Percentiles rank a stretch among this genome's conserved stretches.
Conservation (phyloP, 2,329 filamentous ascomycete genomes). For the Botrytis deweyae region DNA sequence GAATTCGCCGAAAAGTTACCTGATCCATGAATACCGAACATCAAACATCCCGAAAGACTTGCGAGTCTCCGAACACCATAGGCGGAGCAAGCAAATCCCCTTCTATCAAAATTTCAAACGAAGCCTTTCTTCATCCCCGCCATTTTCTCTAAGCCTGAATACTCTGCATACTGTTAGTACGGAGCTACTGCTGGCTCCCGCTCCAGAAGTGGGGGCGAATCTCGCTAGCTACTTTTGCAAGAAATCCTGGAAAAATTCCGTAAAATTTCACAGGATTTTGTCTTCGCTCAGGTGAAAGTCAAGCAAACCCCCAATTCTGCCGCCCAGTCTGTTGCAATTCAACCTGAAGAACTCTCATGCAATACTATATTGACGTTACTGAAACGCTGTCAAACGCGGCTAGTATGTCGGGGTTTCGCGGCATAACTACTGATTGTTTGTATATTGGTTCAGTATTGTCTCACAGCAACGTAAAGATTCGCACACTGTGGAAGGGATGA, state of each 20-base stretch:
- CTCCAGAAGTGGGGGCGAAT: not conserved
- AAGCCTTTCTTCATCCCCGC: not conserved
- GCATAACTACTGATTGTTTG: not conserved
- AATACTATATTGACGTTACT: not conserved
- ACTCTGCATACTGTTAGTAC: not conserved
- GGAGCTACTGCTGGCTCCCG: not conserved
- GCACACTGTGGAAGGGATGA: not conserved
- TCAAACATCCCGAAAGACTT: slow-evolving; percentile 1
- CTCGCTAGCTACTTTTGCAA: not conserved
- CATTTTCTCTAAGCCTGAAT: not conserved
- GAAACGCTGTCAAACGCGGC: not conserved
- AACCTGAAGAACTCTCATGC: not conserved
- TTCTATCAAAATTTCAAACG: not conserved
- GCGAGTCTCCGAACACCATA: not conserved
- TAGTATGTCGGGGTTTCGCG: not conserved
- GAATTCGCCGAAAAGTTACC: not conserved
- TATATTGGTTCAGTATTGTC: not conserved
- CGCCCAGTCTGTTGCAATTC: not conserved
- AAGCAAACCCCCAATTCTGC: not conserved
- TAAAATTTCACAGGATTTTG: not conserved
- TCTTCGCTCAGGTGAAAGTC: not conserved
- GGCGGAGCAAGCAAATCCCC: too few species aligned
- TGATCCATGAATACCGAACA: not conserved
- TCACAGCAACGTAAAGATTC: not conserved
- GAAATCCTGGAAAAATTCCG: not conserved